Percentiles rank a stretch among this genome's conserved stretches.
Conservation (phyloP, 2,329 filamentous ascomycete species). For the Penicillium polonicum region DNA sequence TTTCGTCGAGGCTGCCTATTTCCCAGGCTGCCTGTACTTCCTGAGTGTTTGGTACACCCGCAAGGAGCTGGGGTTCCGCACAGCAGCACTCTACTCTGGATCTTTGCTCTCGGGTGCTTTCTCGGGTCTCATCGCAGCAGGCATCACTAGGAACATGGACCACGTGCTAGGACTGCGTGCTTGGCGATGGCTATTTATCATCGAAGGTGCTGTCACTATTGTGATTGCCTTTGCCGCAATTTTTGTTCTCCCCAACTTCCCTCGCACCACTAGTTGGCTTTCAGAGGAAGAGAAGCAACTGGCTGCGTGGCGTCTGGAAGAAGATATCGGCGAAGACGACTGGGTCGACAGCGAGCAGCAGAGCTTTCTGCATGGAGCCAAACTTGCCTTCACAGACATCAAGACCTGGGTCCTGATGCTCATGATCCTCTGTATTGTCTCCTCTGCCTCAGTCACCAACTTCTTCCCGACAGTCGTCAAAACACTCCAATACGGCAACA, state of each 20-base stretch:
- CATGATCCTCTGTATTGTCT: constrained; percentile 58
- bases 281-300: constrained; percentile 58
- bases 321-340: constrained; percentile 65
- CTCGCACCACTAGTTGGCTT: constrained; percentile 60
- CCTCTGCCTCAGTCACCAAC: constrained; percentile 61
- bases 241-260: constrained; percentile 67
- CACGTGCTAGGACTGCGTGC: constrained; percentile 54
- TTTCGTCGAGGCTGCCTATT: constrained; percentile 34
- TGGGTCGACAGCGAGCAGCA: constrained; percentile 58
- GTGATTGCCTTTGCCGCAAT: constrained; percentile 57
- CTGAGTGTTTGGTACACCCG: constrained; percentile 28
- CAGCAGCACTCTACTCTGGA: constrained; percentile 57
- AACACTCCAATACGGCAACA: constrained; percentile 62
- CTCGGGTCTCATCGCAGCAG: constrained; percentile 63
- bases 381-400: constrained; percentile 56
- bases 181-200: constrained; percentile 67
- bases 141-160: constrained; percentile 66
- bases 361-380: constrained; percentile 51
- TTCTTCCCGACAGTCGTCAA: constrained; percentile 71
- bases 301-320: constrained; percentile 61
- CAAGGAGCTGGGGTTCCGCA: constrained; percentile 39
- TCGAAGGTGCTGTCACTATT: constrained; percentile 67
- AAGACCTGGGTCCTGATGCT: constrained; percentile 62
- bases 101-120: constrained; percentile 70
- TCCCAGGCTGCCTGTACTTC: constrained; percentile 45